phyloP scores from a whole-genome alignment of 1,139 yeast genomes.

The Candida tunisiensis region DNA sequence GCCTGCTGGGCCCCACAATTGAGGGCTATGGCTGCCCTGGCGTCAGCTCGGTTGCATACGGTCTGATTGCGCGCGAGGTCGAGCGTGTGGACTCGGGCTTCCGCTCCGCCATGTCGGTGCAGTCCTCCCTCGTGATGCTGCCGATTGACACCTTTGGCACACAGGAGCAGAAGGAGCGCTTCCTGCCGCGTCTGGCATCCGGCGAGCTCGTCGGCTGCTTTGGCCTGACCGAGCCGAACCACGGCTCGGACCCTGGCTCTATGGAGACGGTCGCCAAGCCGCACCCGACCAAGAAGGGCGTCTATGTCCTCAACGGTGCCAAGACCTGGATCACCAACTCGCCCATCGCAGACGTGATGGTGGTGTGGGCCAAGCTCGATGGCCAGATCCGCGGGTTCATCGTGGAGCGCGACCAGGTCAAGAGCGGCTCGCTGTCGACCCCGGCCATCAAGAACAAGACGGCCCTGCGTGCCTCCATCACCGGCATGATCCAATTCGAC shows the following conservation, averaged over 20 bases:
- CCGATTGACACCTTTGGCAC: constrained; percentile 26
- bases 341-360: constrained; percentile 26
- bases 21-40: constrained; percentile 29
- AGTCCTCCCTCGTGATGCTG: constrained; percentile 28
- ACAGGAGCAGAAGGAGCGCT: constrained; percentile 24
- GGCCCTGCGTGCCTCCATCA: constrained; percentile 25
- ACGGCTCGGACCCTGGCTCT: constrained; percentile 28
- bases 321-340: constrained; percentile 31
- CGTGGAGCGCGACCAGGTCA: constrained; percentile 20
- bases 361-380: constrained; percentile 29
- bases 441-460: constrained; percentile 24
- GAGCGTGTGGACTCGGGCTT: constrained; percentile 28
- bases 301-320: constrained; percentile 24
- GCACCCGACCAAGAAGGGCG: constrained; percentile 26
- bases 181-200: constrained; percentile 23
- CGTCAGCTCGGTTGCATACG: constrained; percentile 25
- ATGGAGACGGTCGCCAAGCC: constrained; percentile 26
- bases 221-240: constrained; percentile 29
- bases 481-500: constrained; percentile 29
- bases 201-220: constrained; percentile 29
- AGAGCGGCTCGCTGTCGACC: constrained; percentile 20
- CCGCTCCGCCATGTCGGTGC: constrained; percentile 29
- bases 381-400: constrained; percentile 27
- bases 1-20: constrained; percentile 25
- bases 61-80: constrained; percentile 27